Evolutionary conservation across 1,139 yeast species (phyloP), one percentile per base, ranked within the genome.

Genomic region (Suhomyces panamericanus): DNA sequence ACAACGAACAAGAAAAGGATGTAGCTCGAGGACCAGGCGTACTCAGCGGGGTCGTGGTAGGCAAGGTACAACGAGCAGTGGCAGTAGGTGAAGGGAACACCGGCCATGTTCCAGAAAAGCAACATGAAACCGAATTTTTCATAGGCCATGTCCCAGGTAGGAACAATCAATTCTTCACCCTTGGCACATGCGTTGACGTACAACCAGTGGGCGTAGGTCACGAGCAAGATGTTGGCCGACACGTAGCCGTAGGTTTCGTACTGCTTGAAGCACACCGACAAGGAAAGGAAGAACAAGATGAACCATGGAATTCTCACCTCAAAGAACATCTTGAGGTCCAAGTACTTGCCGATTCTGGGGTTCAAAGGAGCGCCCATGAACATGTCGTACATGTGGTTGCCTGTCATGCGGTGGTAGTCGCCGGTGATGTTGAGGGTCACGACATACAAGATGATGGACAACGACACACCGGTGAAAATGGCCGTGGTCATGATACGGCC

Each of bases 91-190:
- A 84, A 93, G 42, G 99, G 99, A 34, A 93, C 99, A 58, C 99
- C 99, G 32, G 98, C 96, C 67, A 93, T 89, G 72, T 93, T 93
- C 99, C 99, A 93, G 77, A 93, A 93, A 57, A 91, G 82, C 55
- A 93, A 81, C 97, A 93, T 90, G 74, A 95, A 93, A 11, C 99
- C 99, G 59, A 93, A 93, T 70, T 95, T 93, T 67, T 93, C 99
- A 67, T 93, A 93, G 38, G 96, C 97, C 97, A 93, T 91, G 67
- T 93, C 99, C 99, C 99, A 93, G 15, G 96, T 86, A 53, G 98
- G 96, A 49, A 91, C 96, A 64, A 93, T 91, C 58, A 91, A 75
- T 64, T 95, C 98, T 70, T 93, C 99, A 54, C 97, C 99, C 70
- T 93, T 93, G 49, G 96, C 86, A 70, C 98, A 93, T 3, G 97